Evolutionary conservation across 352 stramenopile genomes (phyloP), one percentile per base, ranked within the genome.

Genomic region (Phytophthora pisi): DNA sequence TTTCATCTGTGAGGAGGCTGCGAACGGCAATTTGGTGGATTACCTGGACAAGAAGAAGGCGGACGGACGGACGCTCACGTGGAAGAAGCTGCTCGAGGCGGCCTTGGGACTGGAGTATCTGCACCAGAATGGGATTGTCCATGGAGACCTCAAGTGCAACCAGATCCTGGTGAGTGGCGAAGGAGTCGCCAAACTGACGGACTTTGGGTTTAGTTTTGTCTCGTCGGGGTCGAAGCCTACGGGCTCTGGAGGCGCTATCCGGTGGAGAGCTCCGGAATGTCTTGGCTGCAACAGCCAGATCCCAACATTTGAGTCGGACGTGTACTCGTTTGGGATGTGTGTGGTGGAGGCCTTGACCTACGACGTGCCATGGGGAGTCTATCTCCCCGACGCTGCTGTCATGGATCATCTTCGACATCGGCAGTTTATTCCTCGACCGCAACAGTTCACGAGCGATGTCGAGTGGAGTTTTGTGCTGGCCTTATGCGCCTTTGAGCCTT

Each of bases 91-190:
- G 1, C 61, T 71, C 18, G 64, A 85, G 36, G 59, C 72, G 13
- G 67, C 67, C 0, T 64, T 78, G 5, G 77, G 67, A 7, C 38
- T 88, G 15, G 50, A 70, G 15, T 84, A 72, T 51, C 74, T 89
- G 4, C 78, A 89, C 28, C 65, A 68, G 7, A 57, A 60, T 13
- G 26, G 57, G 2, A 66, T 86, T 10, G 50, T 84, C 34, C 75
- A 85, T 4, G 63, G 70, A 2, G 50, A 79, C 15, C 56, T 82
- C 55, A 98, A 98, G 71, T 96, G 92, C 30, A 74, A 72, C 15
- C 70, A 85, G 15, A 57, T 89, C 16, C 70, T 85, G 11, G 54
- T 88, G 13, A 60, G 52, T 13, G 34, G 20, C 4, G 50, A 77
- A 15, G 54, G 74, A 8, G 23, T 63, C 6, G 67, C 70, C 1